phyloP scores from a whole-genome alignment of 2,329 filamentous ascomycete species.

The Rhexocercosporidium sp. region DNA sequence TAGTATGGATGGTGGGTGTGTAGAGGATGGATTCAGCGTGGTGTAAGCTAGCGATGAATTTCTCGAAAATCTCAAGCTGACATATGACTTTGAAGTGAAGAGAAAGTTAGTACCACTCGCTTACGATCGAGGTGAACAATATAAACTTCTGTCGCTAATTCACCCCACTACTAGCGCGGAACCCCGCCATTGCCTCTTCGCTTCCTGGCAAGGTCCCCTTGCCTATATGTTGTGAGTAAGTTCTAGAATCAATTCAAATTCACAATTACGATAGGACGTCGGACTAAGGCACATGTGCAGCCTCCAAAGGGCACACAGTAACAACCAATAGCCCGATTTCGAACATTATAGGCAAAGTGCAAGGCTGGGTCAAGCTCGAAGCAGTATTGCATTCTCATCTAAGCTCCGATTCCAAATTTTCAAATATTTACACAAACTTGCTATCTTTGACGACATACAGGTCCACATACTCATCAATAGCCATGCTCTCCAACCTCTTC shows the following conservation, averaged over 20 bases:
- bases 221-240: not conserved
- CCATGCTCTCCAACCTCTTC: conserved; percentile 76
- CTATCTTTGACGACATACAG: conserved; percentile 71
- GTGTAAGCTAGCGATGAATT: no score
- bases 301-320: no score
- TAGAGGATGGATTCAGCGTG: not conserved
- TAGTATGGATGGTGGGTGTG: not conserved
- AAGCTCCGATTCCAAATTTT: not conserved
- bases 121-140: not conserved
- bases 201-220: not conserved
- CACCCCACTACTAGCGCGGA: conserved; percentile 1
- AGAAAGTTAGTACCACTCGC: no score
- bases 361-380: not conserved
- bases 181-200: not conserved
- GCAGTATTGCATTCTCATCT: conserved; percentile 14
- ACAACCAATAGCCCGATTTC: no score
- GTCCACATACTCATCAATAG: conserved; percentile 94
- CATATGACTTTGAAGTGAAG: not conserved
- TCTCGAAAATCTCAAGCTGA: not conserved
- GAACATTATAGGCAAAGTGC: no score
- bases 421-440: conserved; percentile 54
- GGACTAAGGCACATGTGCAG: no score
- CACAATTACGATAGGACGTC: no score
- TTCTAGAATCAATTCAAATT: no score
- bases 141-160: conserved; percentile 6